Evolutionary conservation across 228 moss, liverwort and hornwort genomes (phyloP), one percentile per base, ranked within the genome.

Genomic region (Sphagnum magellanicum): DNA sequence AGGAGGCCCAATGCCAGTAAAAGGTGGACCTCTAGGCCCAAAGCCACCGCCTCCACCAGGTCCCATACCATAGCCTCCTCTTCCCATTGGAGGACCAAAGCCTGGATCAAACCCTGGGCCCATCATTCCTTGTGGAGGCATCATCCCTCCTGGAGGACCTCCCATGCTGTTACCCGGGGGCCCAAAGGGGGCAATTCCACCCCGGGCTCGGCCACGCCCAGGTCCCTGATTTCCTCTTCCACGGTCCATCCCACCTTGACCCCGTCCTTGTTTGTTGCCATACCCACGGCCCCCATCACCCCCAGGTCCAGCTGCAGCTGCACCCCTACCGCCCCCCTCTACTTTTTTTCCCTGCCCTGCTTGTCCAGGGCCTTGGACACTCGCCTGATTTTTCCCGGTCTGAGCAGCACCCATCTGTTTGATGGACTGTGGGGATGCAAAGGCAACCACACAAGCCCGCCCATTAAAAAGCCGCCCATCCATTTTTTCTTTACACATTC

Each of bases 361-460:
- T 74, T 87, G 89, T 48, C 79, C 77, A 64, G 83, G 82, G 49
- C 81, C 83, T 73, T 93, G 91, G 8, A 72, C 64, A 49, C 75
- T 83, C 17, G 91, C 75, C 62, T 92, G 91, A 59, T 88, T 97
- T 77, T 97, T 97, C 12, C 97, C 97, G 14, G 93, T 87, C 69
- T 97, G 97, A 3, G 93, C 93, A 15, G 97, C 97, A 49, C 97
- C 97, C 91, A 97, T 91, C 79, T 97, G 97, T 67, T 93, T 97
- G 69, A 97, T 97, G 10, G 97, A 89, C 72, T 93, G 91, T 6
- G 93, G 97, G 49, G 97, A 97, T 5, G 97, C 97, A 51, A 97
- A 97, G 6, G 97, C 97, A 63, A 97, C 97, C 16, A 97, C 88
- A 64, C 97, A 97, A 4, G 91, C 66, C 32, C 93, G 81, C 12